Base-by-base conservation (phyloP, 1,139 yeast species). In the Saccharomyces hybrid region DNA sequence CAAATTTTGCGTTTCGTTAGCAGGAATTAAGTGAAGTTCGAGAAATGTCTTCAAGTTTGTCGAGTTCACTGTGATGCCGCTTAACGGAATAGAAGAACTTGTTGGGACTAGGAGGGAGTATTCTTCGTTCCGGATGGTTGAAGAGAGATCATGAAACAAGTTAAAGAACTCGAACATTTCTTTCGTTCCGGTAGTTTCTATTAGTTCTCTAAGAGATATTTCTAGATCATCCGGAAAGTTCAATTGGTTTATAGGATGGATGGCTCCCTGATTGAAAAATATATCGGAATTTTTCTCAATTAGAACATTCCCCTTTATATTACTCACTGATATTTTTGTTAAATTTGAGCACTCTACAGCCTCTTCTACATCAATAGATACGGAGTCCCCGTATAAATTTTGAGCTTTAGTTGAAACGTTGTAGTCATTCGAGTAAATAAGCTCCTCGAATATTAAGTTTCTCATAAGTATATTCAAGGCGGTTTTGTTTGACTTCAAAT, bases 201-300 rank as follows among this genome's bases (percentile, higher is more conserved):
- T 73, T 52, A 93, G 74, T 54, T 88, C 86, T 1, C 61, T 54
- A 16, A 88, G 72, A 0, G 84, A 70, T 3, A 93, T 78, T 8
- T 74, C 69, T 32, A 91, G 71, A 32, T 73, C 69, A 0, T 72
- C 69, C 0, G 97, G 96, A 8, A 89, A 71, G 1, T 81, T 65
- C 0, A 88, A 75, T 9, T 77, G 70, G 49, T 77, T 73, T 4
- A 87, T 73, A 1, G 91, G 82, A 66, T 90, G 98, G 2, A 88
- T 80, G 0, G 91, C 97, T 0, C 98, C 99, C 65, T 86, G 85
- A 58, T 81, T 83, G 67, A 88, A 91, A 16, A 93, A 68, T 7
- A 89, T 77, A 67, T 93, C 97, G 1, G 82, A 75, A 57, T 81
- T 78, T 51, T 76, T 74, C 2, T 73, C 55, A 61, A 72, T 44